These are phyloP conservation scores for Pneumocystis sp. DNA, from an alignment of 1,139 yeast species.

Conservation along the genomic window DNA sequence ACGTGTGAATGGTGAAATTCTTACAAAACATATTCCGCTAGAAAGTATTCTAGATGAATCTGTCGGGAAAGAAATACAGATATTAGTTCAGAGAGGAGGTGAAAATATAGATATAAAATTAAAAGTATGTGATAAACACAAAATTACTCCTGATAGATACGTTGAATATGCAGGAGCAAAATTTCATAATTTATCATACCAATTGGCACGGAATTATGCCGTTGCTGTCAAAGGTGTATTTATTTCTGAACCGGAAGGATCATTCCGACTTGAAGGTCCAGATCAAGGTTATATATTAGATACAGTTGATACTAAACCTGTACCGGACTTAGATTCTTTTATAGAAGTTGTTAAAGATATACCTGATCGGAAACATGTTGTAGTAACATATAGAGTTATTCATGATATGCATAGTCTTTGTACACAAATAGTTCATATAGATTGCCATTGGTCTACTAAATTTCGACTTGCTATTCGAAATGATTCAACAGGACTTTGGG, in stretches of 20 bases:
- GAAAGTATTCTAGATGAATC: conserved; percentile 67
- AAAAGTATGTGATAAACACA: conserved; percentile 58
- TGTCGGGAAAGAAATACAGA: conserved; percentile 44
- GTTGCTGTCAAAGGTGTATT: conserved; percentile 76
- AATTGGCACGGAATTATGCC: conserved; percentile 71
- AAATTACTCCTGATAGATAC: conserved; percentile 66
- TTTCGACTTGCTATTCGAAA: conserved; percentile 64
- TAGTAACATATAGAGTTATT: conserved; percentile 61
- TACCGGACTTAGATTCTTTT: conserved; percentile 58
- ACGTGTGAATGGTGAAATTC: conserved; percentile 47
- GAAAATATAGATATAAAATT: conserved; percentile 37
- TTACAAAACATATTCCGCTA: conserved; percentile 56
- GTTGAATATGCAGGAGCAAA: conserved; percentile 78
- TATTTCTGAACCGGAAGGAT: conserved; percentile 62
- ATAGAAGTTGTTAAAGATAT: conserved; percentile 61
- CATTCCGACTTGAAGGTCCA: conserved; percentile 45
- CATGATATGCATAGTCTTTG: conserved; percentile 64
- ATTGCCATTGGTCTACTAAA: conserved; percentile 70
- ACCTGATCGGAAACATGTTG: conserved; percentile 62
- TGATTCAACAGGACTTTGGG: conserved; percentile 79
- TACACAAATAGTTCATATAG: conserved; percentile 48
- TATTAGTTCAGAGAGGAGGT: conserved; percentile 67
- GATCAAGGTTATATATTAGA: conserved; percentile 59
- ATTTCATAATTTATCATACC: conserved; percentile 73
- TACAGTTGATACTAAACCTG: conserved; percentile 58